These are phyloP conservation scores for Jamesozyma spencerorum DNA, from an alignment of 805 yeast genomes.

Conservation along the genomic window DNA sequence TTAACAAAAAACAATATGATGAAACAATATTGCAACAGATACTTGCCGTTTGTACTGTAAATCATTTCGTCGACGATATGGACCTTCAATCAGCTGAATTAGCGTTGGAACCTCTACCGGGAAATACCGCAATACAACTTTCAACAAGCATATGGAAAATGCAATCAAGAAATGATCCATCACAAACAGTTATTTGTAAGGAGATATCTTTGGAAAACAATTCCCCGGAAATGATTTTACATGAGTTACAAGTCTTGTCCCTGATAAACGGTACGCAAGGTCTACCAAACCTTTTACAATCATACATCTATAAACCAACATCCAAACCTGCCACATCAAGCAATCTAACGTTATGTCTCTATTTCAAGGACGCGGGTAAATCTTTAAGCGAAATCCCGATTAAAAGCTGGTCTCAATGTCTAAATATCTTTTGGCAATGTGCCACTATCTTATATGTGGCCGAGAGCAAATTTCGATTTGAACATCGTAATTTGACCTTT, in stretches of 20 bases:
- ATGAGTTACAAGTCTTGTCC: conserved; percentile 21
- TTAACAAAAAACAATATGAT: conserved; percentile 20
- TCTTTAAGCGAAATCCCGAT: conserved; percentile 12
- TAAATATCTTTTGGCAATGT: conserved; percentile 45
- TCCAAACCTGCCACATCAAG: not conserved
- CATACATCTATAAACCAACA: conserved; percentile 15
- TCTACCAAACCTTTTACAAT: conserved; percentile 18
- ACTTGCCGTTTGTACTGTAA: conserved; percentile 19
- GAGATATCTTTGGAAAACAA: conserved; percentile 14
- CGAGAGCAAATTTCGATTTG: conserved; percentile 47
- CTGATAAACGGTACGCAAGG: conserved; percentile 26
- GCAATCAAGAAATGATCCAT: conserved; percentile 8
- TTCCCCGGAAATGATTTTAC: conserved; percentile 17
- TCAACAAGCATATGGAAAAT: conserved; percentile 17
- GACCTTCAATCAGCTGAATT: conserved; percentile 5
- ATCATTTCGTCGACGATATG: conserved; percentile 10
- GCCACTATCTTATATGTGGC: conserved; percentile 41
- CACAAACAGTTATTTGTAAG: conserved; percentile 15
- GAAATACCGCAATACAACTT: conserved; percentile 8
- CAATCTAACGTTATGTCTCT: conserved; percentile 13
- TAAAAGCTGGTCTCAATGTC: conserved; percentile 19
- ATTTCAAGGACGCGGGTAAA: conserved; percentile 24
- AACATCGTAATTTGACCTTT: conserved; percentile 64
- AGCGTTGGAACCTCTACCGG: conserved; percentile 8
- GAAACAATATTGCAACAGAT: conserved; percentile 19